Base-by-base conservation (phyloP, 163 green algal species). In the Coccomyxa subellipsoidea region DNA sequence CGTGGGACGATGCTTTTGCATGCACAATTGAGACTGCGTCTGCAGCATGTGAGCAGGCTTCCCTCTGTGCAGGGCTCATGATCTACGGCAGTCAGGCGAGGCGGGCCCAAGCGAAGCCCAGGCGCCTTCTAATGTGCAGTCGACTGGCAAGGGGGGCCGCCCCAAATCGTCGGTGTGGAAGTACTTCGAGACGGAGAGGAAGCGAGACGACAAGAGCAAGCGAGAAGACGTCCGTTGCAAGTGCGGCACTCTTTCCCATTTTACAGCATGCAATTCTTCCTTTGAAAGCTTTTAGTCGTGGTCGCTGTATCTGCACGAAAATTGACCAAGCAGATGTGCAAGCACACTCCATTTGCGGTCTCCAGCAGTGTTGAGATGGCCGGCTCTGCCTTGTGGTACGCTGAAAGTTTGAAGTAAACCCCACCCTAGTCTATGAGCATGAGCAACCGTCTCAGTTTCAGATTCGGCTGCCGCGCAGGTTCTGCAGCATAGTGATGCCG, bases 401-500 rank as follows among this genome's bases (percentile, higher is more conserved):
- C 47, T 54, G 39, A 10, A 54, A 54, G 40, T 54, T 8, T 54
- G 40, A 23, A 54, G 40, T 10, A 54, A 54, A 59, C 23, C 4
- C 1, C 4, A n/a, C n/a, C n/a, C n/a, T n/a, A n/a, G n/a, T n/a
- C n/a, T n/a, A n/a, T n/a, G n/a, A n/a, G n/a, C n/a, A n/a, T n/a
- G n/a, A n/a, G n/a, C n/a, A n/a, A n/a, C n/a, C n/a, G n/a, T n/a
- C n/a, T n/a, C n/a, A n/a, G 47, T 27, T 23, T 59, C 47, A 8
- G 21, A 12, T 59, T 59, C 4, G 3, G 21, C 5, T 59, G 21
- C 23, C 23, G 5, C 27, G 7, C 66, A 73, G 66, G 27, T 73
- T 36, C 27, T 73, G 66, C 66, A 73, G n/a, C 66, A 73, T 73
- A 36, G 66, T 73, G 66, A 73, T 73, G 66, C 66, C 66, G 27